Conservation (phyloP, 2,329 filamentous ascomycete genomes). For the Didymella segeticola region DNA sequence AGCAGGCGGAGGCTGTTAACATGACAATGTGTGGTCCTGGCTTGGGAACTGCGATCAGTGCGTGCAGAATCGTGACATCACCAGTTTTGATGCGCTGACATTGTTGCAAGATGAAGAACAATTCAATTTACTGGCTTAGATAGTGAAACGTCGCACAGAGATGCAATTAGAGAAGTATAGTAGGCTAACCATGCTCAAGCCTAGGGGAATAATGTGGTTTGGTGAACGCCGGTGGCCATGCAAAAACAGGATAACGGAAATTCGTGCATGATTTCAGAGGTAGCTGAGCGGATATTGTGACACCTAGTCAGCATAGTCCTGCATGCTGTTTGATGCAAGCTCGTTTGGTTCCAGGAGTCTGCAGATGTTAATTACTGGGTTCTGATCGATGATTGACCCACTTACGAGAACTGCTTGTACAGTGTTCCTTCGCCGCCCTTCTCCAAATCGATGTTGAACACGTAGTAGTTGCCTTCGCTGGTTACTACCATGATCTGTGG, state of each 20-base stretch:
- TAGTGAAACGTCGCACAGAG: conserved; percentile 11
- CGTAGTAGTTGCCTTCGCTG: conserved; percentile 91
- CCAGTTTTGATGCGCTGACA: background rate
- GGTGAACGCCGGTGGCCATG: conserved; percentile 41
- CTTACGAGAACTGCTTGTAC: conserved; percentile 92
- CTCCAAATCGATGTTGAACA: conserved; percentile 94
- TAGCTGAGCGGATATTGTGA: background rate
- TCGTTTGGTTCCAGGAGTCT: conserved; percentile 48
- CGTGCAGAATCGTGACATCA: conserved; percentile 13
- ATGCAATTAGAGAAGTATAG: conserved; percentile 17
- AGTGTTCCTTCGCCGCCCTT: conserved; percentile 91
- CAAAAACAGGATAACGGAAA: conserved; percentile 24
- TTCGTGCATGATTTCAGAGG: background rate
- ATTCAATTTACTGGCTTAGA: background rate
- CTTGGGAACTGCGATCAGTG: background rate
- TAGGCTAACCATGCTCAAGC: conserved; percentile 23
- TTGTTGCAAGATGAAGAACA: background rate
- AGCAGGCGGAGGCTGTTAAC: background rate
- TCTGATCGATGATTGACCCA: conserved; percentile 23
- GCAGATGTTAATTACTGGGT: conserved; percentile 22
- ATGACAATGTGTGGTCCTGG: background rate
- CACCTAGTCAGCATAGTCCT: conserved; percentile 39
- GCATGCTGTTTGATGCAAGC: conserved; percentile 38
- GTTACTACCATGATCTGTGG: conserved; percentile 99
- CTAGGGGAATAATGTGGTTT: conserved; percentile 32